Evolutionary conservation across 2,329 filamentous ascomycete species (phyloP).

Genomic region (Pestalotiopsis sp.): DNA sequence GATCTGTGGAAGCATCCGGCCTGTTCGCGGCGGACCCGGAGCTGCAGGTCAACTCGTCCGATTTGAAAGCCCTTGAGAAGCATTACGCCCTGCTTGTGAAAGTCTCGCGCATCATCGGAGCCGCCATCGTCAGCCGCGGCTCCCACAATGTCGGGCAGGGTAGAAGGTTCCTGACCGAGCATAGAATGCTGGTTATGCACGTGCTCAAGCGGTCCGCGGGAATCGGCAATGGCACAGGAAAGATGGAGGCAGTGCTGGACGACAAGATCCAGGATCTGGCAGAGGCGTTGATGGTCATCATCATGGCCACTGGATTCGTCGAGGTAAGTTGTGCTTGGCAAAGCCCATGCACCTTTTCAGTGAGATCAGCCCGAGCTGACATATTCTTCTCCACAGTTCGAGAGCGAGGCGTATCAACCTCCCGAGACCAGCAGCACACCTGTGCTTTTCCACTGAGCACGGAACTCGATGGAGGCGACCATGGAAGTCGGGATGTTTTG

Average conservation of each 20-base stretch:
- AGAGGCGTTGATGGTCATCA: slow-evolving; percentile 82
- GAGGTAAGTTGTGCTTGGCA: slow-evolving; percentile 63
- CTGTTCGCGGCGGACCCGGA: slow-evolving; percentile 91
- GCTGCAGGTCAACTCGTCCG: slow-evolving; percentile 76
- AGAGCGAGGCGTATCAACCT: slow-evolving; percentile 24
- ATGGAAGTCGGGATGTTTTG: neutral
- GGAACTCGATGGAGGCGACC: neutral
- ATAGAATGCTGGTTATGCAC: slow-evolving; percentile 81
- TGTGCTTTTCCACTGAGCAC: slow-evolving; percentile 27
- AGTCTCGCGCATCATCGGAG: slow-evolving; percentile 79
- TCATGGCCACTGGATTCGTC: slow-evolving; percentile 81
- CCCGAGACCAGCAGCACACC: slow-evolving; percentile 23
- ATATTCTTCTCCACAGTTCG: slow-evolving; percentile 24
- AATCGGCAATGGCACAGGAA: slow-evolving; percentile 59
- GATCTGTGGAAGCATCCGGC: slow-evolving; percentile 77
- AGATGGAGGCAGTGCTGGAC: slow-evolving; percentile 46
- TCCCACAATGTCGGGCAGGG: slow-evolving; percentile 82
- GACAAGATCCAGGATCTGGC: slow-evolving; percentile 75
- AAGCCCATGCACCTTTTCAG: neutral
- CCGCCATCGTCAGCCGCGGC: slow-evolving; percentile 80
- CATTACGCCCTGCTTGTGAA: slow-evolving; percentile 85
- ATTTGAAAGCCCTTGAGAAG: slow-evolving; percentile 71
- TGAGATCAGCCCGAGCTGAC: slow-evolving; percentile 5
- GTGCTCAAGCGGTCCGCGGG: slow-evolving; percentile 89
- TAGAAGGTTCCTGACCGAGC: slow-evolving; percentile 78